A percentile compares a stretch with the other conserved stretches of the same genome.
phyloP scores from a whole-genome alignment of 148 eudicot genomes.

The Silene latifolia region DNA sequence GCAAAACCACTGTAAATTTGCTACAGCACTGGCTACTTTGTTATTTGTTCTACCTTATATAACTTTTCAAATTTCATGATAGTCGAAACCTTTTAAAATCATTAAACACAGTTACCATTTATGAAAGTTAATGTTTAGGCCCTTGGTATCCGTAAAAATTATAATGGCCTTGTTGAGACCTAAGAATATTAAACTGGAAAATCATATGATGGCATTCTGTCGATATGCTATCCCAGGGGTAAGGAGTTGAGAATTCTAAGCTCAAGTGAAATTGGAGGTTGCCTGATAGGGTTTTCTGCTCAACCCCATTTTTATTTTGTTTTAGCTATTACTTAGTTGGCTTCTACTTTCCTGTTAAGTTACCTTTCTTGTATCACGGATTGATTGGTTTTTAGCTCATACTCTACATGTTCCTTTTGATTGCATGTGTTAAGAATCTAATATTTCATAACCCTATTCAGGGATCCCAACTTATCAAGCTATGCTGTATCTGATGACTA shows the following conservation, averaged over 20 bases:
- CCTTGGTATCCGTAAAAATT: background rate
- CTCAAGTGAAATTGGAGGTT: conserved; percentile 4
- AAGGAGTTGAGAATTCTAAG: background rate
- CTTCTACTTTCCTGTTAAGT: background rate
- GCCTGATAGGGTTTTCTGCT: background rate
- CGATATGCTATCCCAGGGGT: background rate
- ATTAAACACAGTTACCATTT: too few species aligned
- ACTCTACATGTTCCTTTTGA: background rate
- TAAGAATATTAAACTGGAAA: background rate
- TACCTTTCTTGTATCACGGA: background rate
- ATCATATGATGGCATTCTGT: background rate
- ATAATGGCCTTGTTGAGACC: background rate
- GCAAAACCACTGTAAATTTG: background rate
- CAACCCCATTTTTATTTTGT: background rate
- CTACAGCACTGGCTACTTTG: too few species aligned
- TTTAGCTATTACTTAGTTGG: background rate
- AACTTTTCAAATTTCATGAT: background rate
- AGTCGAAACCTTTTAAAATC: too few species aligned
- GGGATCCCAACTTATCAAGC: conserved; percentile 37
- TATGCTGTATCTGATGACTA: conserved; percentile 37
- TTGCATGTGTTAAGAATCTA: background rate
- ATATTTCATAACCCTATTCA: conserved; percentile 18
- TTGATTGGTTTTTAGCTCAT: conserved; percentile 4
- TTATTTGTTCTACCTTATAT: background rate
- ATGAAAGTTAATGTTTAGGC: too few species aligned